phyloP scores from a whole-genome alignment of 768 basidiomycete genomes.

The Cyclocybe cylindracea region DNA sequence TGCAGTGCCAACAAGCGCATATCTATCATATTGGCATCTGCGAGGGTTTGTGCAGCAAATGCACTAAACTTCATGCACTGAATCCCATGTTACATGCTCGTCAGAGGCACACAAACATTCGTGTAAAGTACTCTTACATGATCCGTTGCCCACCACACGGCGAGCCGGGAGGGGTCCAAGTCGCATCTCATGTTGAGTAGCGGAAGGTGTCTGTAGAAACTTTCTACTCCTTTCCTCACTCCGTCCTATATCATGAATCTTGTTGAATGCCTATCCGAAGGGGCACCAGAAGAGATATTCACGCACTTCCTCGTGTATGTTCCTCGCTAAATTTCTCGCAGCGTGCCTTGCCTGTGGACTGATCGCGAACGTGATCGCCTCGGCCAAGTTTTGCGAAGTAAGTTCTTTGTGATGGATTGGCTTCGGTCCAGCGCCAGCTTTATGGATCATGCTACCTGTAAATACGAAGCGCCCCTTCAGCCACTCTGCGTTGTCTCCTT shows the following conservation, averaged over 20 bases:
- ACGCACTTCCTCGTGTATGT: constrained; percentile 50
- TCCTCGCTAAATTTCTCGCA: constrained; percentile 47
- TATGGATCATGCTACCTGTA: constrained; percentile 61
- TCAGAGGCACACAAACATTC: neutral
- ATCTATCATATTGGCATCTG: constrained; percentile 43
- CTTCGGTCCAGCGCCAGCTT: constrained; percentile 61
- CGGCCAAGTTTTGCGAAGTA: constrained; percentile 45
- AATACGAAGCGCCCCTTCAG: neutral
- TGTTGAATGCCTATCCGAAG: neutral
- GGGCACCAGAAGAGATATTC: neutral
- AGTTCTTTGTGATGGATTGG: constrained; percentile 59
- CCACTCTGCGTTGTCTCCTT: constrained; percentile 12
- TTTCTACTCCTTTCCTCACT: constrained; percentile 45
- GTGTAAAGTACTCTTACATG: constrained; percentile 32
- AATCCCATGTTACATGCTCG: neutral
- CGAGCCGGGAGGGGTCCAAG: constrained; percentile 48
- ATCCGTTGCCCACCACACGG: constrained; percentile 60
- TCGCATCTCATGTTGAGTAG: constrained; percentile 66
- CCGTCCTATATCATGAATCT: constrained; percentile 39
- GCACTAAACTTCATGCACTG: constrained; percentile 54
- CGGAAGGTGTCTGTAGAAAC: constrained; percentile 61
- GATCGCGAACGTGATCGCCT: constrained; percentile 52
- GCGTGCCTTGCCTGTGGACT: constrained; percentile 48
- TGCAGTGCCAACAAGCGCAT: constrained; percentile 47
- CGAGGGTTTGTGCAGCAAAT: constrained; percentile 52